These are phyloP conservation scores for Massarina eburnea DNA, from an alignment of 2,329 filamentous ascomycete species.

Conservation along the genomic window DNA sequence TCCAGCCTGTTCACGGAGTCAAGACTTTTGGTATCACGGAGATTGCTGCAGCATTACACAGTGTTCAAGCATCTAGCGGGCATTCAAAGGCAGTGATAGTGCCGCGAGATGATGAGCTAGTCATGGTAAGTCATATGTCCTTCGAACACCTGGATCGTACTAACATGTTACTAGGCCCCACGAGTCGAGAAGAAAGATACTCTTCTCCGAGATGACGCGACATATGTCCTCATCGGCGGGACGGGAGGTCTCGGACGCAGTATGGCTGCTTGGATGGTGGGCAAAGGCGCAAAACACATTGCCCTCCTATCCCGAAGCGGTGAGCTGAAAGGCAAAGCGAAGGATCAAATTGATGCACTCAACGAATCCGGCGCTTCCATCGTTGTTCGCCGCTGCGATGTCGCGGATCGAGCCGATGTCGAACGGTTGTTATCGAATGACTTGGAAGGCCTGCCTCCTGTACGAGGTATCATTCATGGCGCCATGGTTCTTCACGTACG, in stretches of 20 bases:
- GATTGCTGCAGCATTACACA: slow-evolving; percentile 15
- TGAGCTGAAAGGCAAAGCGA: slow-evolving; percentile 9
- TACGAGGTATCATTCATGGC: slow-evolving; percentile 27
- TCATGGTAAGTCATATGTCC: slow-evolving; percentile 16
- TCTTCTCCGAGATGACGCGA: slow-evolving; percentile 13
- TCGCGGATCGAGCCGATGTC: slow-evolving; percentile 15
- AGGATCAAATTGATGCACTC: slow-evolving; percentile 17
- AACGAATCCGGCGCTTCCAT: slow-evolving; percentile 15
- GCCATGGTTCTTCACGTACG: slow-evolving; percentile 32
- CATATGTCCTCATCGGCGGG: slow-evolving; percentile 32
- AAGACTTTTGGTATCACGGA: slow-evolving; percentile 16
- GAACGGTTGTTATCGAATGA: slow-evolving; percentile 8
- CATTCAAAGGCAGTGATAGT: slow-evolving; percentile 21
- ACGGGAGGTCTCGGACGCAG: slow-evolving; percentile 31
- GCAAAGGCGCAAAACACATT: slow-evolving; percentile 25
- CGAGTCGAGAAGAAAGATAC: slow-evolving; percentile 1
- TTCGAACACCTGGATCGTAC: neutral
- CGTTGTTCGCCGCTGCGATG: slow-evolving; percentile 18
- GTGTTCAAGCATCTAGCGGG: slow-evolving; percentile 9
- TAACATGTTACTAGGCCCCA: slow-evolving; percentile 12
- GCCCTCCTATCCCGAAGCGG: slow-evolving; percentile 26
- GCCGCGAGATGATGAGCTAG: slow-evolving; percentile 17
- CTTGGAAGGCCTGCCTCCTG: slow-evolving; percentile 20
- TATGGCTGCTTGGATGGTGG: slow-evolving; percentile 28
- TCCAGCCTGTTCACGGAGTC: slow-evolving; percentile 10